These are phyloP conservation scores for Cydonia oblonga DNA, from an alignment of 331 rosid genomes.

Conservation along the genomic window DNA sequence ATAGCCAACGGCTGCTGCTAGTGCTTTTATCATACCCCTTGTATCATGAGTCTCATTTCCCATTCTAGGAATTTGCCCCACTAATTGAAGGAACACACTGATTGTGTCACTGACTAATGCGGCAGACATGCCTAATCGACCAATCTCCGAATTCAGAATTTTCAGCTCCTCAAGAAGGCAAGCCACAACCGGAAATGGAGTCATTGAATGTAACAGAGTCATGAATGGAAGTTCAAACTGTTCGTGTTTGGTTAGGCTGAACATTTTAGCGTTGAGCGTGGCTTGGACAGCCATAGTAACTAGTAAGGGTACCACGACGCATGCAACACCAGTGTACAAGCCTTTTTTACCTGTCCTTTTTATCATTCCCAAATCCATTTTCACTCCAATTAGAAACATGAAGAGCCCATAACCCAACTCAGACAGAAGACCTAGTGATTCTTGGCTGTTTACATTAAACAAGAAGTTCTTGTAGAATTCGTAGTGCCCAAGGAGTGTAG, in stretches of 20 bases:
- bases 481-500: slow-evolving; percentile 14
- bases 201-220: neutral
- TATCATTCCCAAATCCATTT: slow-evolving; percentile 31
- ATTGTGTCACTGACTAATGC: slow-evolving; percentile 3
- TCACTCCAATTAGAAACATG: slow-evolving; percentile 17
- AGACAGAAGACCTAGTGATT: neutral
- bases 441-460: slow-evolving; percentile 16
- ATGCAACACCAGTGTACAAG: slow-evolving; percentile 5
- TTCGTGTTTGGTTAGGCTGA: neutral
- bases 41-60: no score
- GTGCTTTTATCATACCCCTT: rapidly evolving
- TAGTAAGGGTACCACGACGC: neutral
- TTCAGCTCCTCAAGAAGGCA: neutral
- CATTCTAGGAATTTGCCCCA: neutral
- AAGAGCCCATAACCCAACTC: slow-evolving; percentile 19
- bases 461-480: neutral
- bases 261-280: neutral
- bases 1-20: neutral
- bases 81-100: neutral
- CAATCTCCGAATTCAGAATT: neutral
- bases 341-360: slow-evolving; percentile 23
- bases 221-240: neutral
- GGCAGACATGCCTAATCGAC: neutral
- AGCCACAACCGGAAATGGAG: neutral
- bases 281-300: neutral